These are phyloP conservation scores for Neopestalotiopsis sp. DNA, from an alignment of 2,329 filamentous ascomycete species.

Conservation along the genomic window DNA sequence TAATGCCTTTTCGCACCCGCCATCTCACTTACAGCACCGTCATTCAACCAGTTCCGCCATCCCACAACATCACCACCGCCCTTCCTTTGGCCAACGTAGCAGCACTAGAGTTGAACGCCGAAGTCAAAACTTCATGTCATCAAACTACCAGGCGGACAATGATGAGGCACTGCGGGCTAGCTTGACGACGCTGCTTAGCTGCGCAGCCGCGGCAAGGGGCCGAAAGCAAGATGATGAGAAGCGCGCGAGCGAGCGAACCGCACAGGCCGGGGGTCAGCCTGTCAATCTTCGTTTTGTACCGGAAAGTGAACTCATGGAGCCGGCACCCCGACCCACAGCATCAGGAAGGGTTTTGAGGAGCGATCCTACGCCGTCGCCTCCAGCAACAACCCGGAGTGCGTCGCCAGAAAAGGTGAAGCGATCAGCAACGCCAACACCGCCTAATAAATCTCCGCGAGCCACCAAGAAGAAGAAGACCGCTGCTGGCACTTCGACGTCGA, in stretches of 20 bases:
- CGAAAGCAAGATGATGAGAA: slow-evolving; percentile 69
- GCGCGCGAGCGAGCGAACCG: slow-evolving; percentile 42
- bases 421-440: slow-evolving; percentile 43
- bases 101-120: slow-evolving; percentile 52
- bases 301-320: slow-evolving; percentile 62
- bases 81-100: slow-evolving; percentile 54
- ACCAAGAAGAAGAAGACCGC: slow-evolving; percentile 65
- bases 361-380: slow-evolving; percentile 24
- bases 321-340: slow-evolving; percentile 31
- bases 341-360: slow-evolving; percentile 23
- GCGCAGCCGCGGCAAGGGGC: slow-evolving; percentile 85
- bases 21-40: slow-evolving; percentile 55
- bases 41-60: slow-evolving; percentile 56
- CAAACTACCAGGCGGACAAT: slow-evolving; percentile 82
- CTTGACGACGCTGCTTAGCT: slow-evolving; percentile 94
- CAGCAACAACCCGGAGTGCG: slow-evolving; percentile 27
- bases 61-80: slow-evolving; percentile 55
- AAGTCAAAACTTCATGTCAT: slow-evolving; percentile 70
- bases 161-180: slow-evolving; percentile 92
- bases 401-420: slow-evolving; percentile 56
- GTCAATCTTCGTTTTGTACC: slow-evolving; percentile 65
- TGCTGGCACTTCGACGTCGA: slow-evolving; percentile 28
- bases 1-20: slow-evolving; percentile 89
- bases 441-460: slow-evolving; percentile 48
- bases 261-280: slow-evolving; percentile 55